Percentiles rank a stretch among this genome's conserved stretches.
Conservation (phyloP, 495 filamentous ascomycete genomes). For the Penicillium atrosanguineum region DNA sequence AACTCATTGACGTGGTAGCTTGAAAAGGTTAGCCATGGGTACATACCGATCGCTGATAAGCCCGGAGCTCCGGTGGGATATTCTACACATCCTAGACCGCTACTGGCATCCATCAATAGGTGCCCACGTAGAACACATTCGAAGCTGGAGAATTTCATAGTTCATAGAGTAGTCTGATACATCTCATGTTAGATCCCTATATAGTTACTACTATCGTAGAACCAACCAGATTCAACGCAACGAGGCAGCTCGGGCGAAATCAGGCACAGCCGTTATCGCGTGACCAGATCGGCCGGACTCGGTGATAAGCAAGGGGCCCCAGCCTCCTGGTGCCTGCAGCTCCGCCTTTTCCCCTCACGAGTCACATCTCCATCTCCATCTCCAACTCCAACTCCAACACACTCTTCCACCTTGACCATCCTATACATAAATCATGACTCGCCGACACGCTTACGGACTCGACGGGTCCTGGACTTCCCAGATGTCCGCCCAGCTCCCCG, state of each 20-base stretch:
- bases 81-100: no score
- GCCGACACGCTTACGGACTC: slow-evolving; percentile 21
- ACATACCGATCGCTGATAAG: no score
- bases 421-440: slow-evolving; percentile 24
- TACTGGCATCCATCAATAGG: no score
- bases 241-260: background rate
- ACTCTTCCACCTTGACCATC: background rate
- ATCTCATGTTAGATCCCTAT: no score
- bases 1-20: no score
- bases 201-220: no score
- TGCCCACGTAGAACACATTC: no score
- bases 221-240: background rate
- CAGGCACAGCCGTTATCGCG: slow-evolving; percentile 8
- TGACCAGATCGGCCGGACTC: slow-evolving; percentile 7
- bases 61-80: no score
- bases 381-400: slow-evolving; percentile 11
- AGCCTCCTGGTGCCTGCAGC: slow-evolving; percentile 10
- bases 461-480: slow-evolving; percentile 25
- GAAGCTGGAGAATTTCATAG: no score
- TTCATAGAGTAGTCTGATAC: no score
- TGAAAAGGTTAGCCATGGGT: no score
- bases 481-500: slow-evolving; percentile 10
- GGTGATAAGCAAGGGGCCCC: slow-evolving; percentile 24
- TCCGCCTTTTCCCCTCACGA: slow-evolving; percentile 29
- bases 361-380: slow-evolving; percentile 6